Base-by-base conservation (phyloP, 2,329 filamentous ascomycete species). In the Elsinoe necatrix region DNA sequence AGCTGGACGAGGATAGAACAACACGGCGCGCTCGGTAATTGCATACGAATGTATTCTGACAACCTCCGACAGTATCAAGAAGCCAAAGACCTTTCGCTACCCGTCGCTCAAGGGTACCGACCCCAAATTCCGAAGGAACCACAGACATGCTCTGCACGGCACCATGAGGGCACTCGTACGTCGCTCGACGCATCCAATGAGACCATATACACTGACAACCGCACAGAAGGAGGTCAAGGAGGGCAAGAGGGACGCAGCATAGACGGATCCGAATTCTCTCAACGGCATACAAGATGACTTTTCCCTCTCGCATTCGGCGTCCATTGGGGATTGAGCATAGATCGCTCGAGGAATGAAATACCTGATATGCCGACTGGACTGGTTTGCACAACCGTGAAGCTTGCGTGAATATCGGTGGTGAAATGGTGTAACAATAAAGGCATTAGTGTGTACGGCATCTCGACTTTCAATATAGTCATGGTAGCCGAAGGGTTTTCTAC, bases 121-220 rank as follows among this genome's bases (percentile, higher is more conserved):
- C 80, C 91, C 93, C 75, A 98, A 98, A 86, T 98, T 98, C 84
- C 87, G 93, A 78, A 87, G 93, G 80, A 98, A 98, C 84, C 93
- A 98, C 83, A 89, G 90, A 82, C 92, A 98, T 84, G 93, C 93
- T 77, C 90, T 97, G 65, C 93, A 97, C 83, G 93, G 93, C 77
- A 98, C 91, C 75, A 90, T 89, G 83, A 95, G 89, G 82, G 93
- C 93, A 75, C 80, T 98, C 81, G 92, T 97, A 85, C 72, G 87
- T 81, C 57, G 18, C 47, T 37, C 34, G 34, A 14, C 48, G 27
- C n/a, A 37, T 45, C 12, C 47, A 31, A 7, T 4, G 9, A 7
- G 11, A 37, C 23, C 12, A n/a, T 14, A 27, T 27, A 54, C 29
- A 55, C 67, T 70, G 58, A 71, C 66, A 61, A 42, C 42, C 54